Conservation (phyloP, 2,329 filamentous ascomycete species). For the Aspergillus hiratsukae region DNA sequence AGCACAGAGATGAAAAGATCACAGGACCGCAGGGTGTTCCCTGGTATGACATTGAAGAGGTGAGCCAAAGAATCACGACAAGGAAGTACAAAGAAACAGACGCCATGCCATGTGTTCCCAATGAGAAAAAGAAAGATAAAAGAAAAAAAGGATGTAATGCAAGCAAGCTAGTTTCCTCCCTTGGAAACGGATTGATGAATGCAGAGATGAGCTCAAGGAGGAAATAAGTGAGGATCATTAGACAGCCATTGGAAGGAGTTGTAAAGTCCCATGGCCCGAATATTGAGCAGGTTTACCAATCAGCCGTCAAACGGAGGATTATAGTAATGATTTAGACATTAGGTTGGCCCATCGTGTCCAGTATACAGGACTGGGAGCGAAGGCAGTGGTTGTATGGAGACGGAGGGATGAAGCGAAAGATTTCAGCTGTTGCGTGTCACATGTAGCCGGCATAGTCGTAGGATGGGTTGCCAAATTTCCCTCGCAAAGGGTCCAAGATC, state of each 20-base stretch:
- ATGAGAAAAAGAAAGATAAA: no score
- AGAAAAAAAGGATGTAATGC: background rate
- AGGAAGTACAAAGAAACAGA: background rate
- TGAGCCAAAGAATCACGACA: background rate
- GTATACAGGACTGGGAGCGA: background rate
- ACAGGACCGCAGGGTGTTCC: background rate
- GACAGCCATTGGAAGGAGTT: background rate
- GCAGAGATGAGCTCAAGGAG: background rate
- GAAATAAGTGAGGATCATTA: background rate
- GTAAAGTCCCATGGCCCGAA: background rate
- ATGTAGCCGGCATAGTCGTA: conserved; percentile 27
- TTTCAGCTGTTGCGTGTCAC: conserved; percentile 22
- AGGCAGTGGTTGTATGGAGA: background rate
- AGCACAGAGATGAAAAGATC: background rate
- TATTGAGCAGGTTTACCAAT: background rate
- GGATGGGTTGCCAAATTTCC: conserved; percentile 24
- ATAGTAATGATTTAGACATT: background rate
- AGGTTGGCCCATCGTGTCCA: background rate
- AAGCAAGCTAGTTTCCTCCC: background rate
- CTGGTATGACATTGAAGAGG: background rate
- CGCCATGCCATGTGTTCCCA: background rate
- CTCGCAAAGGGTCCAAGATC: conserved; percentile 22
- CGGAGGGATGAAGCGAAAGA: background rate
- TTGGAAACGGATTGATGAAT: background rate
- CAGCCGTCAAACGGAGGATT: background rate